Percentiles rank a stretch among this genome's conserved stretches.
Conservation (phyloP, 176 grass and related monocot species). For the Cymbopogon citratus region DNA sequence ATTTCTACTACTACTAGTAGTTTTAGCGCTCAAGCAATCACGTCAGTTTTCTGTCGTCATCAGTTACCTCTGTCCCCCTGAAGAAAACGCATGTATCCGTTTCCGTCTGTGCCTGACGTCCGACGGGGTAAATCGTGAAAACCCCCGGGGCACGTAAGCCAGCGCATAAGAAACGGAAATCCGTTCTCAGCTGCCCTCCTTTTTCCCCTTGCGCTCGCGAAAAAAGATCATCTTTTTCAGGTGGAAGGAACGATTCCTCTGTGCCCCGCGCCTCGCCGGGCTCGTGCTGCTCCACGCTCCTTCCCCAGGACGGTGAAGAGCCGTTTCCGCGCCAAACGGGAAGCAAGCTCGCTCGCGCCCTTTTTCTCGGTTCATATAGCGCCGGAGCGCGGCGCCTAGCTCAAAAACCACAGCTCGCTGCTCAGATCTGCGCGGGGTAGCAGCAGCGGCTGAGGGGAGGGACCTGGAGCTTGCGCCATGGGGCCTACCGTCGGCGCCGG, state of each 20-base stretch:
- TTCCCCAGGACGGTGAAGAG: background rate
- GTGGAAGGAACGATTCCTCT: conserved; percentile 20
- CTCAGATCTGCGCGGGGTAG: conserved; percentile 25
- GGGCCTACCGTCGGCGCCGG: conserved; percentile 9
- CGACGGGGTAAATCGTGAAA: conserved; percentile 16
- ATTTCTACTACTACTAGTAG: background rate
- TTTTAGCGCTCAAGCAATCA: background rate
- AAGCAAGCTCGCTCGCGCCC: conserved; percentile 10
- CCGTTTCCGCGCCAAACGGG: conserved; percentile 26
- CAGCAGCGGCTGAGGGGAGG: background rate
- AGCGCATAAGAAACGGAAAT: background rate
- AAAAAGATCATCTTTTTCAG: conserved; percentile 18
- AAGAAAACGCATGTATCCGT: background rate
- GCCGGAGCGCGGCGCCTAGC: background rate
- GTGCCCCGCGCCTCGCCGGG: conserved; percentile 4
- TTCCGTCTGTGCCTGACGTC: background rate
- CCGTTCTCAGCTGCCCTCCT: background rate
- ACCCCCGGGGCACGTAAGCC: background rate
- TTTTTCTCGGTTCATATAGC: conserved; percentile 9
- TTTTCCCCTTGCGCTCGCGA: background rate
- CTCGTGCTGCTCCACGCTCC: conserved; percentile 18
- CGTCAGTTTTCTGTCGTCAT: background rate
- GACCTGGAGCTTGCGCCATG: conserved; percentile 31
- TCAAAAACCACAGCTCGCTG: background rate
- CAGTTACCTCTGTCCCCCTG: background rate